Evolutionary conservation across 208 protist species (phyloP).

Genomic region (Crithidia thermophila): DNA sequence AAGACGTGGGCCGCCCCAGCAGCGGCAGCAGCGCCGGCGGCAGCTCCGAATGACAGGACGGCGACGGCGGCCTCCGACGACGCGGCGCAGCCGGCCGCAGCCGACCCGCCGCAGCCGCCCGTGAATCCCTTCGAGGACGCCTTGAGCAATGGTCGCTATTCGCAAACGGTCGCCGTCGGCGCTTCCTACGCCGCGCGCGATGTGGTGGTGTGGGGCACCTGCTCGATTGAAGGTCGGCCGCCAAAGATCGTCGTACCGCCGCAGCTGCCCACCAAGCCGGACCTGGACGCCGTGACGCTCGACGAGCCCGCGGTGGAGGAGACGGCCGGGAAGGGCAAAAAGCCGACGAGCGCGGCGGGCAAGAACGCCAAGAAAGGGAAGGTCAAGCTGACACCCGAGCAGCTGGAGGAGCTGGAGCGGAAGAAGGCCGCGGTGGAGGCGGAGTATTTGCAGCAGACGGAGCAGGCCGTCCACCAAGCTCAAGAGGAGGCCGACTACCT

Average conservation of each 20-base stretch:
- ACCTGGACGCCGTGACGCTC: conserved; percentile 23
- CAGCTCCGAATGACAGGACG: not conserved
- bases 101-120: not conserved
- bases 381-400: conserved; percentile 59
- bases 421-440: conserved; percentile 60
- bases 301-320: conserved; percentile 2
- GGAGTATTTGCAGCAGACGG: conserved; percentile 61
- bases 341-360: conserved; percentile 16
- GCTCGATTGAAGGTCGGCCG: conserved; percentile 60
- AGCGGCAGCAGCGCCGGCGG: not conserved
- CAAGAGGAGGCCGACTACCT: conserved; percentile 70
- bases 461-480: conserved; percentile 61
- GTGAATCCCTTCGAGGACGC: conserved; percentile 30
- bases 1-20: conserved; percentile 5
- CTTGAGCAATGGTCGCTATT: conserved; percentile 21
- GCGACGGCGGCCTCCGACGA: not conserved
- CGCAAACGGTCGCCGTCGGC: conserved; percentile 32
- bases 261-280: conserved; percentile 40
- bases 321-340: conserved; percentile 15
- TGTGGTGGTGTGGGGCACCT: conserved; percentile 43
- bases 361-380: conserved; percentile 44
- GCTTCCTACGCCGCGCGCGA: conserved; percentile 47
- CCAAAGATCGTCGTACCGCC: conserved; percentile 79
- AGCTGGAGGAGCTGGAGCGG: conserved; percentile 69
- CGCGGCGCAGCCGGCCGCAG: not conserved